Percentiles rank a stretch among this genome's conserved stretches.
Conservation (phyloP, 2,329 filamentous ascomycete species). For the Purpureocillium lavendulum region DNA sequence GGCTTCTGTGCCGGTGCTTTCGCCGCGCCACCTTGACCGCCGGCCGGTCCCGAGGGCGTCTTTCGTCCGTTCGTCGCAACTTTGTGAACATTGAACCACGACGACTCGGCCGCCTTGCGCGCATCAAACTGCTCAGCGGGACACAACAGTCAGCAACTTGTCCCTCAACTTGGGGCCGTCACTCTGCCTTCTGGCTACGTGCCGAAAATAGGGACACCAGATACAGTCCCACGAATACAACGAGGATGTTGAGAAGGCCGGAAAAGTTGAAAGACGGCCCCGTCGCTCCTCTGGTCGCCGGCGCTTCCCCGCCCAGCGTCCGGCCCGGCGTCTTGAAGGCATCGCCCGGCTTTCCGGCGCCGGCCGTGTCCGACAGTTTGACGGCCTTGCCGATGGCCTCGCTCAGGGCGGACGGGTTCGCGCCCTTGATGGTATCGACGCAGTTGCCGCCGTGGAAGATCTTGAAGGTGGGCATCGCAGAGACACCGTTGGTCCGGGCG, state of each 20-base stretch:
- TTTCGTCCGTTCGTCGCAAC: constrained; percentile 12
- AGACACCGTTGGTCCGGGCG: constrained; percentile 67
- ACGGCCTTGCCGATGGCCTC: constrained; percentile 66
- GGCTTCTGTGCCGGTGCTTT: constrained; percentile 23
- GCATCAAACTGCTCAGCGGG: constrained; percentile 42
- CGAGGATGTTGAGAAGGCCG: constrained; percentile 37
- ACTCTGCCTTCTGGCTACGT: constrained; percentile 19
- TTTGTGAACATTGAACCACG: constrained; percentile 47
- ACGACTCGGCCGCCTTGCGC: constrained; percentile 52
- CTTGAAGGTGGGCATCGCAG: constrained; percentile 90
- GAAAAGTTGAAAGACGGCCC: constrained; percentile 26
- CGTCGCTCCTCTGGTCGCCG: constrained; percentile 11
- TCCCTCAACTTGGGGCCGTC: background rate
- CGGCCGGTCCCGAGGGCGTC: constrained; percentile 5
- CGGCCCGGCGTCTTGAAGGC: constrained; percentile 48
- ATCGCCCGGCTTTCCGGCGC: constrained; percentile 31
- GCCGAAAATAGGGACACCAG: constrained; percentile 53
- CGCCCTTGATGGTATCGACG: constrained; percentile 71
- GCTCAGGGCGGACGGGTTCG: constrained; percentile 68
- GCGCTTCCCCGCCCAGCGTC: constrained; percentile 40
- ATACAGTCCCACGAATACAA: constrained; percentile 53
- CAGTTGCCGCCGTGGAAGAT: constrained; percentile 71
- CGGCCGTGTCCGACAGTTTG: constrained; percentile 38
- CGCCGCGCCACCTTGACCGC: constrained; percentile 5
- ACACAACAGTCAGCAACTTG: constrained; percentile 13